These are phyloP conservation scores for Sugiyamaella floridensis DNA, from an alignment of 805 yeast genomes.

Conservation along the genomic window DNA sequence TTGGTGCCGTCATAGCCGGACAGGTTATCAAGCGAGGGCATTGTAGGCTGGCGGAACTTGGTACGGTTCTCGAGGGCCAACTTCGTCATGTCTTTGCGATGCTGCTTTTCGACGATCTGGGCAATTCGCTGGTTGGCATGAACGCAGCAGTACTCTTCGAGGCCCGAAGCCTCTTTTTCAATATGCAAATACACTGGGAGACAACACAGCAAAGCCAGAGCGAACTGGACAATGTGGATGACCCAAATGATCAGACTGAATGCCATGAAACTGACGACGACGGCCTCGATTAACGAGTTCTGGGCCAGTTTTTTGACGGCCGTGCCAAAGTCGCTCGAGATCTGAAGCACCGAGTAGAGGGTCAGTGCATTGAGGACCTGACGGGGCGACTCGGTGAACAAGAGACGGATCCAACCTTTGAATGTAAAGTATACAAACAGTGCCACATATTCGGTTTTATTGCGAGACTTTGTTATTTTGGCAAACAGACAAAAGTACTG, in stretches of 20 bases:
- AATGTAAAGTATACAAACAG: conserved; percentile 59
- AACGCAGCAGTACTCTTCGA: conserved; percentile 56
- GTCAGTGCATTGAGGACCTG: conserved; percentile 80
- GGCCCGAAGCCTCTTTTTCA: conserved; percentile 33
- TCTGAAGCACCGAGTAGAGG: conserved; percentile 43
- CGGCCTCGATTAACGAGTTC: conserved; percentile 55
- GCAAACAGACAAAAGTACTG: conserved; percentile 67
- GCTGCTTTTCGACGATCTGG: conserved; percentile 39
- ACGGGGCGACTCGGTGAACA: conserved; percentile 80
- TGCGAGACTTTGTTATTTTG: conserved; percentile 56
- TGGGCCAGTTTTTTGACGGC: conserved; percentile 50
- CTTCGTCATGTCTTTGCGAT: conserved; percentile 27
- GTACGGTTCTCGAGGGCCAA: conserved; percentile 24
- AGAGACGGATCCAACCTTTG: conserved; percentile 52
- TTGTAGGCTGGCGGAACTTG: conserved; percentile 23
- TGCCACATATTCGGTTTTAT: conserved; percentile 58
- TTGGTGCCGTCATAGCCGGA: not conserved
- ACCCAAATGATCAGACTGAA: conserved; percentile 70
- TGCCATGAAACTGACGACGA: conserved; percentile 69
- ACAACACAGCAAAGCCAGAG: conserved; percentile 46
- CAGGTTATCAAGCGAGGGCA: conserved; percentile 20
- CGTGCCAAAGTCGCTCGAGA: conserved; percentile 28
- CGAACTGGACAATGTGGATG: conserved; percentile 51
- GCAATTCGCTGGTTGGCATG: conserved; percentile 54
- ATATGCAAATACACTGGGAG: conserved; percentile 46